A percentile compares a stretch with the other conserved stretches of the same genome.
phyloP scores from a whole-genome alignment of 2,329 filamentous ascomycete species.

The Metarhizium rileyi region DNA sequence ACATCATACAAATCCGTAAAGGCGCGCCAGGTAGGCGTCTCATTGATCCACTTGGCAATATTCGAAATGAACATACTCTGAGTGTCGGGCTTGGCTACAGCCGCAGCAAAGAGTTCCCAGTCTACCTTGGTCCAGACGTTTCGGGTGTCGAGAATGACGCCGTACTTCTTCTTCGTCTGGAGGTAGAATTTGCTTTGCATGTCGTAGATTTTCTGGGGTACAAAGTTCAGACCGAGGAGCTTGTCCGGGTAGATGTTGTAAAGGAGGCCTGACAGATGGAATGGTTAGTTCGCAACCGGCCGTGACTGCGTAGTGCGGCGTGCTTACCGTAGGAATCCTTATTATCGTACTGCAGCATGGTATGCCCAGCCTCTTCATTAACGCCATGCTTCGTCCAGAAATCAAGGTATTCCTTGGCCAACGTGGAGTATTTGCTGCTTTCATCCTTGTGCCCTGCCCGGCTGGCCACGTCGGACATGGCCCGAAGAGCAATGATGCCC shows the following conservation, averaged over 20 bases:
- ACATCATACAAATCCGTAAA: slow-evolving; percentile 74
- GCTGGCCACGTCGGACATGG: slow-evolving; percentile 63
- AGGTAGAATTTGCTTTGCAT: slow-evolving; percentile 71
- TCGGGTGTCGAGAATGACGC: slow-evolving; percentile 72
- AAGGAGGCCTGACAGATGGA: slow-evolving; percentile 27
- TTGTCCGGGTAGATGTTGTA: slow-evolving; percentile 80
- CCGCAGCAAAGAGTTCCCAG: slow-evolving; percentile 81
- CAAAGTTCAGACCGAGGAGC: slow-evolving; percentile 66
- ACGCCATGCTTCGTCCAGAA: slow-evolving; percentile 66
- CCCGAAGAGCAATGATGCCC: slow-evolving; percentile 73
- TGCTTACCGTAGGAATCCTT: slow-evolving; percentile 30
- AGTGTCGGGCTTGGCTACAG: slow-evolving; percentile 53
- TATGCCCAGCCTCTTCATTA: slow-evolving; percentile 58
- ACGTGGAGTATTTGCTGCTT: slow-evolving; percentile 47
- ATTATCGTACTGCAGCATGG: slow-evolving; percentile 71
- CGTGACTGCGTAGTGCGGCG: not conserved
- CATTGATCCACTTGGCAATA: slow-evolving; percentile 65
- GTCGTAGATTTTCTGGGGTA: slow-evolving; percentile 65
- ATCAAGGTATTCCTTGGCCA: slow-evolving; percentile 58
- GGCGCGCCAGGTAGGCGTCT: slow-evolving; percentile 59
- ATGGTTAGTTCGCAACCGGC: not conserved
- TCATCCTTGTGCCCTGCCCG: slow-evolving; percentile 49
- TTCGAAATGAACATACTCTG: slow-evolving; percentile 56
- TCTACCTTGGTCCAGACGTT: slow-evolving; percentile 79
- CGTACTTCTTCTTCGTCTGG: slow-evolving; percentile 61